Percentiles rank a stretch among this genome's conserved stretches.
phyloP scores from a whole-genome alignment of 2,329 filamentous ascomycete genomes.

The Onygenales sp. region DNA sequence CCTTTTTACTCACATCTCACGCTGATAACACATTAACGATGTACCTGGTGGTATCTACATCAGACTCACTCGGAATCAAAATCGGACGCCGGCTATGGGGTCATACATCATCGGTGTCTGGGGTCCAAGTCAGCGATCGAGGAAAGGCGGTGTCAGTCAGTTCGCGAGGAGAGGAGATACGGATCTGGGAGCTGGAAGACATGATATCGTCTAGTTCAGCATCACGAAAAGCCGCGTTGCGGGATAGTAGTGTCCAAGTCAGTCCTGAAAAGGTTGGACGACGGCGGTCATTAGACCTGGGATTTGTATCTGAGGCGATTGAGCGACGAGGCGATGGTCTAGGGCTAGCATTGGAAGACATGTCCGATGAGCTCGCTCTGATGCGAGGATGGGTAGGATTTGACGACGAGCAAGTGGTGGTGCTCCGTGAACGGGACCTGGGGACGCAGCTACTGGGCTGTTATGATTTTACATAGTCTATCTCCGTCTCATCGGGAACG shows the following conservation, averaged over 20 bases:
- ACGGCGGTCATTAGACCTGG: conserved; percentile 7
- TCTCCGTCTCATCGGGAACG: not conserved
- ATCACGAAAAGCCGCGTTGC: conserved; percentile 28
- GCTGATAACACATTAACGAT: conserved; percentile 81
- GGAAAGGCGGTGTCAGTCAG: conserved; percentile 90
- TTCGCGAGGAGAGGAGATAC: conserved; percentile 64
- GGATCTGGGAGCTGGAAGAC: conserved; percentile 84
- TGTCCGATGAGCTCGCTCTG: conserved; percentile 30
- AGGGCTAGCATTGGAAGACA: conserved; percentile 26
- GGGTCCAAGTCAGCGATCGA: conserved; percentile 71
- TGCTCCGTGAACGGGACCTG: conserved; percentile 59
- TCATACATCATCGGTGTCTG: conserved; percentile 80
- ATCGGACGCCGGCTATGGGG: conserved; percentile 74
- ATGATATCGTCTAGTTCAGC: conserved; percentile 42
- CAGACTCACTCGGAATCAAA: conserved; percentile 57
- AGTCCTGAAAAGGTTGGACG: conserved; percentile 27
- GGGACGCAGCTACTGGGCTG: conserved; percentile 67
- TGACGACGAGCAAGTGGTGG: conserved; percentile 84
- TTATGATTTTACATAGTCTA: conserved; percentile 68
- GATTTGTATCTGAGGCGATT: conserved; percentile 14
- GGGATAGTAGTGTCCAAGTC: conserved; percentile 47
- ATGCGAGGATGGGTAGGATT: conserved; percentile 67
- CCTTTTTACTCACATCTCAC: conserved; percentile 74
- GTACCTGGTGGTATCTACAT: conserved; percentile 68
- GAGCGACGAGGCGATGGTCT: conserved; percentile 18